Evolutionary conservation across 2,329 filamentous ascomycete species (phyloP), one percentile per base, ranked within the genome.

Genomic region (Paraphaeosphaeria sporulosa): DNA sequence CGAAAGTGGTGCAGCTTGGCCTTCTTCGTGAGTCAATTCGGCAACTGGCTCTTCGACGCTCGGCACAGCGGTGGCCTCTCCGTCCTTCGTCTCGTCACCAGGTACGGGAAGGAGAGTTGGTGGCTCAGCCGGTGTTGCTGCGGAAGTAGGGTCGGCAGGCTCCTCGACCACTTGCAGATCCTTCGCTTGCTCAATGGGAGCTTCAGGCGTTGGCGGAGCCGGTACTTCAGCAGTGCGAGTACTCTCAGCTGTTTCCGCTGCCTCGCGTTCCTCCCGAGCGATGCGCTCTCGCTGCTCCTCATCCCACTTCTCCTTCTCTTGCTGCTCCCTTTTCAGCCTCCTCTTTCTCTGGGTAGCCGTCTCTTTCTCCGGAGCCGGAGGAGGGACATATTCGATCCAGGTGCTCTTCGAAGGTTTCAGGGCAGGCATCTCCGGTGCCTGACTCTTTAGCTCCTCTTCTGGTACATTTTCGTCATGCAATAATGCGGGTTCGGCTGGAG

Each of bases 1-100:
- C 6, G 67, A 67, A 30, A 63, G 40, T 10, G 60, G 46, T 5
- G 62, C 36, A 36, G 51, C 53, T 8, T 66, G 59, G 23, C 9
- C 17, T 21, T 66, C 64, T 40, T 65, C 62, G 43, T 57, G 43
- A 1, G 30, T 23, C 30, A 34, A 12, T 27, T 27, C 34, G 6
- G 5, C 3, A 15, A 19, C n/a, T 23, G 34, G 15, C 19, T 32
- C 30, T 44, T 44, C 42, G 19, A 44, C 19, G 19, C 6, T 7
- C 4, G 21, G 10, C n/a, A n/a, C n/a, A 0, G n/a, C 8, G 25
- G 25, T 13, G 23, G 13, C 3, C 4, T 25, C 19, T 27, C 36
- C 19, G n/a, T 52, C 25, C 10, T 36, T 23, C 10, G 17, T 19
- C 25, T 49, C 36, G 23, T 55, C 27, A 23, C 19, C 19, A 15